phyloP scores from a whole-genome alignment of 306 rosid species.

The Vigna trinervia region DNA sequence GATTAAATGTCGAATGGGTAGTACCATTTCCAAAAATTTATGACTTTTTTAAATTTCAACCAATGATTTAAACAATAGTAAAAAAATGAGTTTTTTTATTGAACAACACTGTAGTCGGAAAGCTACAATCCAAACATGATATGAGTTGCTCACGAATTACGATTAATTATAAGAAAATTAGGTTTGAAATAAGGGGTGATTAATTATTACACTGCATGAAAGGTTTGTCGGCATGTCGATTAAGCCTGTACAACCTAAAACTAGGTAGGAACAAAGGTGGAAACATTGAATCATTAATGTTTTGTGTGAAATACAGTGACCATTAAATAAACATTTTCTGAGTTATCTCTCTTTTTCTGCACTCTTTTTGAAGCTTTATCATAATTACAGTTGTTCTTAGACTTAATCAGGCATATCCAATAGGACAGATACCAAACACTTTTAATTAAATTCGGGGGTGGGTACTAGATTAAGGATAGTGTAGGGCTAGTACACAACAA shows the following conservation, averaged over 20 bases:
- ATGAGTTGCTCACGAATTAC: not conserved
- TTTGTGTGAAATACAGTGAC: slow-evolving; percentile 21
- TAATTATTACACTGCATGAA: slow-evolving; percentile 10
- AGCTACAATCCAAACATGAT: not conserved
- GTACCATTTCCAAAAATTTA: too few relatives aligned
- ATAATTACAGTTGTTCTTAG: slow-evolving; percentile 38
- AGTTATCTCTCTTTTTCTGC: slow-evolving; percentile 38
- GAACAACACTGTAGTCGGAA: not conserved
- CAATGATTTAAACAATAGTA: not conserved
- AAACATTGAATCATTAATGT: slow-evolving; percentile 50
- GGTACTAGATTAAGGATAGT: slow-evolving; percentile 27
- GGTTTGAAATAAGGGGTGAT: not conserved
- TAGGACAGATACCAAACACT: slow-evolving; percentile 55
- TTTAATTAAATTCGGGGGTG: slow-evolving; percentile 39
- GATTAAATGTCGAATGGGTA: not conserved
- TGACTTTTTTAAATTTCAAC: not conserved
- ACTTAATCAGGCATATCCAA: slow-evolving; percentile 38
- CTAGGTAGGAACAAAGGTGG: slow-evolving; percentile 25
- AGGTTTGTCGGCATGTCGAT: slow-evolving; percentile 48
- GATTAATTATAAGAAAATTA: not conserved
- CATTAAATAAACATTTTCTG: slow-evolving; percentile 28
- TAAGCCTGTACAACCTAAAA: slow-evolving; percentile 20
- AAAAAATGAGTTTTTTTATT: not conserved
- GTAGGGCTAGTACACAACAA: slow-evolving; percentile 15
- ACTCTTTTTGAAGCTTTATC: slow-evolving; percentile 31